Base-by-base conservation (phyloP, 305 asterid genomes). In the Plantago lanceolata region DNA sequence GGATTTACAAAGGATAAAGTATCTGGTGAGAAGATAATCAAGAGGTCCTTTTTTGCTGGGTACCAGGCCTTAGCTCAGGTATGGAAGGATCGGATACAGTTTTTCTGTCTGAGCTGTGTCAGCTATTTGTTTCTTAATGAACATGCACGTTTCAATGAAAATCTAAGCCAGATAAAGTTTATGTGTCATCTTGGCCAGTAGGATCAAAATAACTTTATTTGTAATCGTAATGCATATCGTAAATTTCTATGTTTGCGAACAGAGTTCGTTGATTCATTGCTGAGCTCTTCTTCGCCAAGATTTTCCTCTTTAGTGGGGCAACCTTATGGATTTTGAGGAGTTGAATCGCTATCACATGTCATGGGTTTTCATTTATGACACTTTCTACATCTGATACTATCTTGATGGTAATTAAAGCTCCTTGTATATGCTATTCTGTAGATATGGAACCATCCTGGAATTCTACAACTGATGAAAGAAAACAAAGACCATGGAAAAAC, bases 381-480 rank as follows among this genome's bases (percentile, higher is more conserved):
- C 53, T 33, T 47, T 45, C 1, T 7, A 19, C 6, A 29, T 29
- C 15, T 11, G 15, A 40, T 40, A 40, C 45, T 40, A 40, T 40
- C 15, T 40, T 11, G 45, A 11, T 40, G 45, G 15, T 9, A 12
- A 40, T 40, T 40, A 40, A 9, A 40, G 45, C 13, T 40, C 45
- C 45, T 40, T 58, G 49, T 61, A 54, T 57, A 67, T 40, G 56
- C 64, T 71, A 69, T 66, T 56, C 45, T 76, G 69, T 75, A 93
- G 99, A 93, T 93, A 75, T 94, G 97, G 97, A 94, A 94, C 74
- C 99, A 94, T 86, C 99, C 99, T 76, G 99, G 99, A 58, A 84
- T 88, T 74, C 76, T 94, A 82, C 95, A 84, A 82, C 76, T 94
- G 65, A 82, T 80, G 88, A 88, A 84, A 75, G 95, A 89, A 73